A percentile compares a stretch with the other conserved stretches of the same genome.
Conservation (phyloP, 192 early-diverging fungal genomes). For the Linnemannia hyalina region DNA sequence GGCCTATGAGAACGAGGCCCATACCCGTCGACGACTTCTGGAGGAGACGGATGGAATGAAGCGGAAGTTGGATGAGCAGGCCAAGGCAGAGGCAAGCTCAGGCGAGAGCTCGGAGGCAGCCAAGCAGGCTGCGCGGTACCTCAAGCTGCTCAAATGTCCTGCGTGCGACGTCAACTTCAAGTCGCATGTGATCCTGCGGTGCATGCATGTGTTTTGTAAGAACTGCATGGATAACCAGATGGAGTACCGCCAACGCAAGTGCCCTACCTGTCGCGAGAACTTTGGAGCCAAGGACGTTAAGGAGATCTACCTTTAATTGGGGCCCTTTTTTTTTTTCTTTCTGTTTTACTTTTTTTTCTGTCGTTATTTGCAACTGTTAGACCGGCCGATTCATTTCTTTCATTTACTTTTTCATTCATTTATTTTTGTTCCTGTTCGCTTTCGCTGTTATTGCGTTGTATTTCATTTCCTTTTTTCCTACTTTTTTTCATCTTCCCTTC, state of each 20-base stretch:
- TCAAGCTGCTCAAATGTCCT: constrained; percentile 91
- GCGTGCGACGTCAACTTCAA: constrained; percentile 91
- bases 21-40: constrained; percentile 68
- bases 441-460: not conserved
- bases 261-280: constrained; percentile 87
- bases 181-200: constrained; percentile 83
- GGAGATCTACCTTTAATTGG: constrained; percentile 80
- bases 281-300: constrained; percentile 88
- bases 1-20: constrained; percentile 68
- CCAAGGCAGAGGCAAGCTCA: constrained; percentile 33
- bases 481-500: not conserved
- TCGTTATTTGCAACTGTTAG: not conserved
- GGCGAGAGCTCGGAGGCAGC: constrained; percentile 27
- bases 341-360: not conserved
- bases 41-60: constrained; percentile 74
- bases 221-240: constrained; percentile 88
- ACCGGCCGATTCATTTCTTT: not conserved
- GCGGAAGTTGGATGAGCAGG: constrained; percentile 67
- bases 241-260: constrained; percentile 90
- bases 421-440: not conserved
- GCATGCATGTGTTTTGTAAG: constrained; percentile 98
- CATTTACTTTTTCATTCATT: not conserved
- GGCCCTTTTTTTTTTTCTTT: not conserved
- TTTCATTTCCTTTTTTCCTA: not conserved
- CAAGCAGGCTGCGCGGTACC: constrained; percentile 37